These are phyloP conservation scores for Ceratocystis papillata DNA, from an alignment of 2,329 filamentous ascomycete genomes.

Conservation along the genomic window DNA sequence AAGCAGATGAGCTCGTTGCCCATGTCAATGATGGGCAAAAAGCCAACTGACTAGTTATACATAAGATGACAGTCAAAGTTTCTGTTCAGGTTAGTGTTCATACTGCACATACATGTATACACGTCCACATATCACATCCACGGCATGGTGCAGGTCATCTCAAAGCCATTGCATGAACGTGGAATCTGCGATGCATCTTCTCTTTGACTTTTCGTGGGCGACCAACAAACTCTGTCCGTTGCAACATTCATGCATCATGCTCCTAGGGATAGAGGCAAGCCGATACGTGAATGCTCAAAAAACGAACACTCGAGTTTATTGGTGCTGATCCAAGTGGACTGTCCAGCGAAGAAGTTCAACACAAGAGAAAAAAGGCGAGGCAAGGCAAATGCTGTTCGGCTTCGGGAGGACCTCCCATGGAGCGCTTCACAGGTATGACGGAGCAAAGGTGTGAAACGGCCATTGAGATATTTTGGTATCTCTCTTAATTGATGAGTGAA, in stretches of 20 bases:
- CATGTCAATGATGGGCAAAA: no score
- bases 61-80: no score
- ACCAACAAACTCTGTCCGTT: not conserved
- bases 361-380: constrained; percentile 16
- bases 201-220: not conserved
- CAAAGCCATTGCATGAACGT: constrained; percentile 24
- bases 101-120: not conserved
- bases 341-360: not conserved
- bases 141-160: constrained; percentile 23
- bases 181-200: not conserved
- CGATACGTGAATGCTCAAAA: not conserved
- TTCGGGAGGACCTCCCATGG: constrained; percentile 69
- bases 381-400: constrained; percentile 27
- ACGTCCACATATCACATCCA: constrained; percentile 18
- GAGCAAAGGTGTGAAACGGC: constrained; percentile 53
- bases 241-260: not conserved
- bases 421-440: constrained; percentile 52
- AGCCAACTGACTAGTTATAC: no score
- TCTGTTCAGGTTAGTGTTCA: not conserved
- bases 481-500: constrained; percentile 31
- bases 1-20: no score
- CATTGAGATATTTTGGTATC: constrained; percentile 48
- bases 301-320: not conserved
- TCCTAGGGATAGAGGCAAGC: not conserved
- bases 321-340: not conserved